These are phyloP conservation scores for Stephania yunnanensis DNA, from an alignment of 164 flowering plant species.

Conservation along the genomic window DNA sequence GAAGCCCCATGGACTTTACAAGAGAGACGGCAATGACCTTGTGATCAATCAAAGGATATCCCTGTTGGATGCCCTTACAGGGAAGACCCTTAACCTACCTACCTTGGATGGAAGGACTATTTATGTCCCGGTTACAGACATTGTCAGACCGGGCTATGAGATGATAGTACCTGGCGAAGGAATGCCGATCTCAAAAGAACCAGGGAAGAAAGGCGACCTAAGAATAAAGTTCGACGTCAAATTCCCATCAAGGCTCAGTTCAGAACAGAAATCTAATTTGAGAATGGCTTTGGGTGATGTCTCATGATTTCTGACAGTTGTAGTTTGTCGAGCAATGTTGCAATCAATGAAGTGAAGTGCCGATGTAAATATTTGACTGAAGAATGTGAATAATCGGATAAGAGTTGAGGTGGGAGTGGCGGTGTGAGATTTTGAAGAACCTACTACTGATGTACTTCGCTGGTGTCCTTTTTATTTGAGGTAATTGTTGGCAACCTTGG, in stretches of 20 bases:
- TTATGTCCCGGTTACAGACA: conserved; percentile 45
- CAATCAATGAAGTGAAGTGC: conserved; percentile 13
- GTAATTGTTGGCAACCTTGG: background rate
- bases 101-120: conserved; percentile 74
- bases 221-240: conserved; percentile 66
- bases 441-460: background rate
- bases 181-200: conserved; percentile 89
- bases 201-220: conserved; percentile 69
- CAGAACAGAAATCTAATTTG: conserved; percentile 67
- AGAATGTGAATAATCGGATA: conserved; percentile 28
- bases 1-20: conserved; percentile 72
- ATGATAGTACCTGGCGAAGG: conserved; percentile 70
- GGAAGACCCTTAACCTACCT: conserved; percentile 58
- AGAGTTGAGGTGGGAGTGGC: background rate
- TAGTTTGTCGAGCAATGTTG: background rate
- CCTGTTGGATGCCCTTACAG: conserved; percentile 78
- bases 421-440: background rate
- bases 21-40: conserved; percentile 84
- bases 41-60: conserved; percentile 54
- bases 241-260: conserved; percentile 70
- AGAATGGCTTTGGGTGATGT: conserved; percentile 62
- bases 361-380: conserved; percentile 28
- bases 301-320: conserved; percentile 14
- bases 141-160: conserved; percentile 73
- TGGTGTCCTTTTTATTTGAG: background rate